phyloP scores from a whole-genome alignment of 2,329 filamentous ascomycete species.

The Penicillium sp. region DNA sequence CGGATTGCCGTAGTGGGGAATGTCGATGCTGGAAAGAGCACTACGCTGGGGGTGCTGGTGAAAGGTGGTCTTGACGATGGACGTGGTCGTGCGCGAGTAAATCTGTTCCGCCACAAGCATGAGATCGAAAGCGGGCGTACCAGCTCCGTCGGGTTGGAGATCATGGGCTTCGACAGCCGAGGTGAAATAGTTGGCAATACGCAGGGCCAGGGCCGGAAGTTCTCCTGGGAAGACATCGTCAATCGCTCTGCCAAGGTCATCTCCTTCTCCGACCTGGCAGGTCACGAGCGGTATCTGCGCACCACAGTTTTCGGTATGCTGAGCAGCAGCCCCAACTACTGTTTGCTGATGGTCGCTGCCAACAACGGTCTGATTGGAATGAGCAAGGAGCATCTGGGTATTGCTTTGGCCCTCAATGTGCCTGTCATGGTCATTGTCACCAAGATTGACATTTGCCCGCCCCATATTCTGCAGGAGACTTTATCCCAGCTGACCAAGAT shows the following conservation, averaged over 20 bases:
- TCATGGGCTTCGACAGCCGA: slow-evolving; percentile 90
- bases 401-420: slow-evolving; percentile 90
- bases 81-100: slow-evolving; percentile 87
- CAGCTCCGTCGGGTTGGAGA: slow-evolving; percentile 97
- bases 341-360: slow-evolving; percentile 94
- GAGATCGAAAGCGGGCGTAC: slow-evolving; percentile 95
- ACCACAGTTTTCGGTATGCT: slow-evolving; percentile 95
- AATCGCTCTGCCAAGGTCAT: slow-evolving; percentile 94
- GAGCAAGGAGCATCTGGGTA: slow-evolving; percentile 97
- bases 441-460: slow-evolving; percentile 97
- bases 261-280: slow-evolving; percentile 90
- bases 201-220: slow-evolving; percentile 78
- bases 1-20: slow-evolving; percentile 96
- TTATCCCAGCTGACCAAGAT: slow-evolving; percentile 89
- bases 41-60: slow-evolving; percentile 90
- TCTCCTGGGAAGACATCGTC: slow-evolving; percentile 98
- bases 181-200: slow-evolving; percentile 81
- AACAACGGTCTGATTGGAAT: slow-evolving; percentile 97
- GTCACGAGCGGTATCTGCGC: slow-evolving; percentile 90
- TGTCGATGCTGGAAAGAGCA: slow-evolving; percentile 96
- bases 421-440: slow-evolving; percentile 97
- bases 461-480: slow-evolving; percentile 91
- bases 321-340: slow-evolving; percentile 95
- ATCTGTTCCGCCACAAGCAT: slow-evolving; percentile 96
- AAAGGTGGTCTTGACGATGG: slow-evolving; percentile 96